Base-by-base conservation (phyloP, 164 flowering plant species). In the Brasenia schreberi region DNA sequence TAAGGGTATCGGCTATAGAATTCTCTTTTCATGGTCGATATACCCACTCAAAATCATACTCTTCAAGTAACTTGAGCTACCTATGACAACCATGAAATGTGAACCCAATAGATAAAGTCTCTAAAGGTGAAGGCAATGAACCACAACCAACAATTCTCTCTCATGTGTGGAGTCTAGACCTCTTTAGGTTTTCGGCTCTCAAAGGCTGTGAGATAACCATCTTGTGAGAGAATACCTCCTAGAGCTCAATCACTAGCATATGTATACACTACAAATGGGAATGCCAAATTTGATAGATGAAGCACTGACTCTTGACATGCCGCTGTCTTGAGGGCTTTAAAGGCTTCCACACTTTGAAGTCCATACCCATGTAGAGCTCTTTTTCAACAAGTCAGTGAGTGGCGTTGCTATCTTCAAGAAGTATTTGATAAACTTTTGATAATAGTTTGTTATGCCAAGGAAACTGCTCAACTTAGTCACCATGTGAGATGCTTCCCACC, bases 121-220 rank as follows among this genome's bases (percentile, higher is more conserved):
- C 67, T 60, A 71, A 43, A 12, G 42, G 4, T 65, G 62, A 39
- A 33, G 27, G 2, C 1, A 23, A 23, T 23, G 27, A 23, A 23
- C 27, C 2, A 23, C 27, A 0, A 2, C 27, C 2, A 23, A 23
- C 27, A 23, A 23, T 23, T 23, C 27, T 23, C 27, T 23, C 27
- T 23, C 27, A 23, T 23, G 27, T 23, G 27, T 23, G 2, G 27
- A 23, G 27, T 4, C 23, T 66, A 19, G 6, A 62, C 33, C 18
- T 53, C 62, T 27, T 53, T 59, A 16, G 62, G 62, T 16, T 58
- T 66, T 11, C 63, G 12, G 63, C 68, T 59, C 61, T 66, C 62
- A 66, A 18, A 66, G 0, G 27, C 27, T 23, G 2, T 0, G 2
- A 23, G 27, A 23, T 23, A 2, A 0, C 2, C 27, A 2, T 23